These are phyloP conservation scores for Diaporthe sp. DNA, from an alignment of 2,329 filamentous ascomycete genomes.

Conservation along the genomic window DNA sequence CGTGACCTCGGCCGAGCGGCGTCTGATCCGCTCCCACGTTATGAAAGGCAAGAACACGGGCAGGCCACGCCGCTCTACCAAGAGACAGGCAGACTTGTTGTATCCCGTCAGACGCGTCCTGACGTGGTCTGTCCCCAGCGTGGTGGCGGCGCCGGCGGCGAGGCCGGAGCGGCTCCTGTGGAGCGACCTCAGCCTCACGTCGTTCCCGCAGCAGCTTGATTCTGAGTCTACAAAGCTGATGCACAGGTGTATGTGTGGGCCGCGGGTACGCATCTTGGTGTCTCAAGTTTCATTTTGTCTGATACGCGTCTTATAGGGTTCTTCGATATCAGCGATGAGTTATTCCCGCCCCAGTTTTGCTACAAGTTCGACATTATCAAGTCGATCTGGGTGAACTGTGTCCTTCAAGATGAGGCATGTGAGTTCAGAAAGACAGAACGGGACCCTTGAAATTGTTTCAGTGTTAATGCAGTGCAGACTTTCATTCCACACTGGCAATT, in stretches of 20 bases:
- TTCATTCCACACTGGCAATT: background rate
- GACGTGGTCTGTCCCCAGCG: background rate
- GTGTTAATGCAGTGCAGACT: background rate
- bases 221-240: background rate
- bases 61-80: constrained; percentile 11
- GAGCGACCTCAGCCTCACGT: background rate
- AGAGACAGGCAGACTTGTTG: background rate
- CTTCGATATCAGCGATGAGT: background rate
- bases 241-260: background rate
- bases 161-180: background rate
- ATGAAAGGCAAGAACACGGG: constrained; percentile 44
- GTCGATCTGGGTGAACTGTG: background rate
- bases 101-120: background rate
- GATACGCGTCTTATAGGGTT: background rate
- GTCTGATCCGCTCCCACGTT: constrained; percentile 45
- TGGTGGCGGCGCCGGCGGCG: background rate
- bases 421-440: background rate
- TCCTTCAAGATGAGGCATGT: background rate
- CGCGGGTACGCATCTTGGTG: too few relatives aligned
- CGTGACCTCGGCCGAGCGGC: background rate
- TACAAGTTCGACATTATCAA: background rate
- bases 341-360: background rate
- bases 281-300: background rate
- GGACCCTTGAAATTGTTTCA: too few relatives aligned
- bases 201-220: background rate